Evolutionary conservation across 2,329 filamentous ascomycete species (phyloP).

Genomic region (Fusarium sacchari): DNA sequence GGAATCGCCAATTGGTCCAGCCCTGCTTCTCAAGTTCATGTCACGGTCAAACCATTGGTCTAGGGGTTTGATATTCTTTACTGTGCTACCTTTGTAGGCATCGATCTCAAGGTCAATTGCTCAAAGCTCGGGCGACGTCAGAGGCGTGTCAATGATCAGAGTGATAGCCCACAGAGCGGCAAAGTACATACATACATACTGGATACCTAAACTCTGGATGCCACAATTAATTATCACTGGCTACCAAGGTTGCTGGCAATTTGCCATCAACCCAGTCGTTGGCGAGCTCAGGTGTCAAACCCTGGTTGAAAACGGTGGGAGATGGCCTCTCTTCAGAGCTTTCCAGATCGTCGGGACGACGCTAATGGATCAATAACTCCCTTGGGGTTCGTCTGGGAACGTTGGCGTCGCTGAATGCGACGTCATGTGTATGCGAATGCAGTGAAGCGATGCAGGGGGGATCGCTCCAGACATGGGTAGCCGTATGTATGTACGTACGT

Average conservation of each 20-base stretch:
- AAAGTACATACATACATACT: background rate
- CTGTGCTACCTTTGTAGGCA: conserved; percentile 24
- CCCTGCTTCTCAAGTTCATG: background rate
- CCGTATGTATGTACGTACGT: no score
- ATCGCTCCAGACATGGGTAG: background rate
- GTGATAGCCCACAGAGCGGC: background rate
- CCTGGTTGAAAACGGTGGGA: conserved; percentile 31
- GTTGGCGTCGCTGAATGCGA: conserved; percentile 28
- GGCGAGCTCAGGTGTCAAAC: conserved; percentile 12
- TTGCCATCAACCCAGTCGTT: conserved; percentile 10
- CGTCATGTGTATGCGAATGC: conserved; percentile 25
- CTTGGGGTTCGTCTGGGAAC: conserved; percentile 15
- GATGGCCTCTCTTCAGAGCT: conserved; percentile 29
- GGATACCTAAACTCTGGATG: conserved; percentile 1
- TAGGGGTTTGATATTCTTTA: background rate
- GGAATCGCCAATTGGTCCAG: background rate
- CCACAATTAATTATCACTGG: background rate
- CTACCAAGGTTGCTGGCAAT: conserved; percentile 23
- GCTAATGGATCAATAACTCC: conserved; percentile 36
- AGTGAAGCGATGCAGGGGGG: conserved; percentile 18
- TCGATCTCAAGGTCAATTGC: conserved; percentile 11
- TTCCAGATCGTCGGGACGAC: conserved; percentile 45
- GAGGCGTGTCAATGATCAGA: conserved; percentile 33
- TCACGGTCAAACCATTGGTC: background rate
- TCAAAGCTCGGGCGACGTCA: conserved; percentile 15